Percentiles rank a stretch among this genome's conserved stretches.
phyloP scores from a whole-genome alignment of 129 eudicot genomes.

The Calendula officinalis region DNA sequence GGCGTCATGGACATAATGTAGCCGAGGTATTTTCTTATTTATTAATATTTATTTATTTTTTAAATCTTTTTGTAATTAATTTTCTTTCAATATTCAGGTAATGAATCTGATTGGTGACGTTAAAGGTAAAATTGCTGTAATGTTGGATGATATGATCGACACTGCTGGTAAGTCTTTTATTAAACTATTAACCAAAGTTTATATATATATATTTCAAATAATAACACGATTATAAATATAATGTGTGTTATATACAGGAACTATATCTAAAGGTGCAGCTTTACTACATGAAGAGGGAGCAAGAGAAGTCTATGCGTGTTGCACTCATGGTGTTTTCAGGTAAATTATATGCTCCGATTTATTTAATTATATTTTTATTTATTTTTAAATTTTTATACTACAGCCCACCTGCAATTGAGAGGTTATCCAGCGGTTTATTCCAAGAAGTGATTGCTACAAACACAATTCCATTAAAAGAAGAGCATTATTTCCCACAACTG shows the following conservation, averaged over 20 bases:
- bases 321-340: constrained; percentile 94
- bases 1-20: constrained; percentile 87
- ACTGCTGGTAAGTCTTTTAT: constrained; percentile 64
- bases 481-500: constrained; percentile 77
- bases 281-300: constrained; percentile 80
- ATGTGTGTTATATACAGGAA: constrained; percentile 43
- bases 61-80: constrained; percentile 4
- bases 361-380: constrained; percentile 5
- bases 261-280: constrained; percentile 80
- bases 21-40: constrained; percentile 59
- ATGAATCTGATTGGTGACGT: constrained; percentile 95
- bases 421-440: constrained; percentile 79
- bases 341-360: constrained; percentile 9
- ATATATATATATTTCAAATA: not conserved
- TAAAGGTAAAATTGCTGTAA: constrained; percentile 86
- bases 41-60: constrained; percentile 1
- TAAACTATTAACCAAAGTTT: not conserved
- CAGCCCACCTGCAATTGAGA: constrained; percentile 92
- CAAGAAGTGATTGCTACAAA: constrained; percentile 85
- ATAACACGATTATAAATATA: not conserved
- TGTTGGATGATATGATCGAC: constrained; percentile 93
- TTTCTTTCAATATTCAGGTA: constrained; percentile 42
- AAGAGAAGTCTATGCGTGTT: constrained; percentile 82
- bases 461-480: constrained; percentile 59
- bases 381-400: not conserved